A percentile compares a stretch with the other conserved stretches of the same genome.
Evolutionary conservation across 192 early-diverging fungal genomes (phyloP).

Genomic region (Podila horticola): DNA sequence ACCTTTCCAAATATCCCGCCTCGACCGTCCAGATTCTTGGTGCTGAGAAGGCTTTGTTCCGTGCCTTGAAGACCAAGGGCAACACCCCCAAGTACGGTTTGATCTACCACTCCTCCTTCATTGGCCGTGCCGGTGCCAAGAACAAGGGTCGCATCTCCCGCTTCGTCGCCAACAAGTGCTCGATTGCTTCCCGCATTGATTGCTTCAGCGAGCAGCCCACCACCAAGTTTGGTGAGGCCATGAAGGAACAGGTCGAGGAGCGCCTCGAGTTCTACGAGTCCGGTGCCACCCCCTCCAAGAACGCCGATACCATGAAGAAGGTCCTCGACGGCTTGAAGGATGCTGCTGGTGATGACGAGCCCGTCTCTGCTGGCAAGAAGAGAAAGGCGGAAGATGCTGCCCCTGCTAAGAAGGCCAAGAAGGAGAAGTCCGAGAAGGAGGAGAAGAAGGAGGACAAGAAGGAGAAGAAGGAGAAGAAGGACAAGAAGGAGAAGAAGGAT

Average conservation of each 20-base stretch:
- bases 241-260: slow-evolving; percentile 97
- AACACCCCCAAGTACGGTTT: slow-evolving; percentile 99
- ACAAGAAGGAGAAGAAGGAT: slow-evolving; percentile 23
- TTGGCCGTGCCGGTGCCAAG: slow-evolving; percentile 94
- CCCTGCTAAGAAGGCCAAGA: slow-evolving; percentile 56
- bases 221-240: slow-evolving; percentile 91
- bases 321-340: slow-evolving; percentile 74
- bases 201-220: slow-evolving; percentile 94
- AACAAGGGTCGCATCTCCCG: slow-evolving; percentile 99
- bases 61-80: slow-evolving; percentile 95
- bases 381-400: slow-evolving; percentile 62
- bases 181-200: slow-evolving; percentile 97
- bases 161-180: slow-evolving; percentile 98
- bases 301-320: slow-evolving; percentile 94
- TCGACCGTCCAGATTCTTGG: slow-evolving; percentile 99
- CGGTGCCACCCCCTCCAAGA: slow-evolving; percentile 88
- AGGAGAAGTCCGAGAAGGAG: slow-evolving; percentile 69
- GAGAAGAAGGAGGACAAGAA: slow-evolving; percentile 65
- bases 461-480: slow-evolving; percentile 59
- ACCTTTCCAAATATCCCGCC: slow-evolving; percentile 97
- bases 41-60: slow-evolving; percentile 98
- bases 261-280: slow-evolving; percentile 95
- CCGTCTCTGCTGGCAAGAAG: slow-evolving; percentile 58
- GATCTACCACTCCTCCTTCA: slow-evolving; percentile 96
- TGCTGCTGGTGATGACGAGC: slow-evolving; percentile 66